Evolutionary conservation across 2,329 filamentous ascomycete genomes (phyloP), one percentile per base, ranked within the genome.

Genomic region (Pyrenochaeta sp.): DNA sequence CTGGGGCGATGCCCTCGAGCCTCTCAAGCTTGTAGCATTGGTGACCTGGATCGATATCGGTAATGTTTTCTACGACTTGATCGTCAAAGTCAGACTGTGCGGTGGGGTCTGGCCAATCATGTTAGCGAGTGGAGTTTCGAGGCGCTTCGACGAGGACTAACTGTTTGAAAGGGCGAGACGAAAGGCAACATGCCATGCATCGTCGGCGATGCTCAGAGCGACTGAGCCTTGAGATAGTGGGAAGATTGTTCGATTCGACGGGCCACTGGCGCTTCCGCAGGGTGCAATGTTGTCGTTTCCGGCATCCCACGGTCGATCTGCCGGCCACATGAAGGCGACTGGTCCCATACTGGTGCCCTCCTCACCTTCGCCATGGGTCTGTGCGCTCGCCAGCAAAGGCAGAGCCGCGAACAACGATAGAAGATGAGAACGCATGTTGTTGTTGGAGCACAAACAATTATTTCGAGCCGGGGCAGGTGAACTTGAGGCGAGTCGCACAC

Each of bases 311-410:
- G 76, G 74, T 45, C 85, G 78, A 69, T 87, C 84, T 12, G 77
- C 66, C 3, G 85, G 85, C 85, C 85, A 88, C 71, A 87, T 75
- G 66, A 88, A 86, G 9, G 82, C 83, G 17, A 84, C 83, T 7
- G 84, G 84, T 10, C 84, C 85, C 81, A 84, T 84, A 7, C 31
- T 49, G 5, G 23, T 51, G n/a, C 68, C 69, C 37, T 68, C 65
- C 36, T 58, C 67, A n/a, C 61, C 66, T n/a, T 61, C 58, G 23
- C 68, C 67, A 59, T 71, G 67, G 18, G 56, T 60, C 31, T 68
- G 61, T 7, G 60, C 64, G 29, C n/a, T 35, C n/a, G 30, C 55
- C 32, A 52, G 27, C 7, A 17, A 15, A 18, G 45, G 48, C 17
- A 53, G 35, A 32, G 29, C 37, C 15, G 41, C 37, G 4, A 61